Evolutionary conservation across 768 basidiomycete species (phyloP), one percentile per base, ranked within the genome.

Genomic region (Xerocomus potaroensis): DNA sequence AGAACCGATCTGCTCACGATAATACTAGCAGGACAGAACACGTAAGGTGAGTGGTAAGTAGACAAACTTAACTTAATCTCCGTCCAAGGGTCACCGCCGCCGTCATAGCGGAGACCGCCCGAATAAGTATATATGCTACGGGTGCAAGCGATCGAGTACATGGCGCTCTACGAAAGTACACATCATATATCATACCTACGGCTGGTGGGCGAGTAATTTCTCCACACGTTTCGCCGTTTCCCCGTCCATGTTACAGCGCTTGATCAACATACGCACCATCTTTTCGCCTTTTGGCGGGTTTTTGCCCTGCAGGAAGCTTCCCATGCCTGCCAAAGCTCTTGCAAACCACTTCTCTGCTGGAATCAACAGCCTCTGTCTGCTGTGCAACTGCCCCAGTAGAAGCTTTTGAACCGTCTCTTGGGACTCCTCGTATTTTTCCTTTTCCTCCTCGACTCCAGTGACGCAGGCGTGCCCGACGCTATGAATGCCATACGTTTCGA

Each of bases 381-480:
- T 27, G 41, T 31, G 41, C 18, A 50, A 18, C n/a, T 37, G 57
- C 10, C 47, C 55, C 18, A 45, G 16, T 21, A 61, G 45, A 37
- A 65, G 62, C 18, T 14, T 21, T 16, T 45, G 50, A 27, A 71
- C 41, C 35, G 55, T 54, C 21, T 42, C 41, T 40, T 41, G 64
- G 23, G 72, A 74, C 47, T 67, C 56, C 6, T 51, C 40, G 37
- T 69, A 72, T 47, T 71, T 72, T 11, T 54, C 54, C 12, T 61
- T 59, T 37, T 54, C 62, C 38, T 54, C 59, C 45, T 63, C 64
- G 2, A 58, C 62, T 3, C 71, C 69, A 1, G 72, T 74, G 47
- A 75, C 60, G 46, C 75, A 75, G 7, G 71, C 74, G 9, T 71
- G 66, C 1, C 66, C 70, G 18, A 53, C 50, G 18, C 68, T 54